Percentiles rank a stretch among this genome's conserved stretches.
Evolutionary conservation across 306 rosid genomes (phyloP).

Genomic region (Gillenia trifoliata): DNA sequence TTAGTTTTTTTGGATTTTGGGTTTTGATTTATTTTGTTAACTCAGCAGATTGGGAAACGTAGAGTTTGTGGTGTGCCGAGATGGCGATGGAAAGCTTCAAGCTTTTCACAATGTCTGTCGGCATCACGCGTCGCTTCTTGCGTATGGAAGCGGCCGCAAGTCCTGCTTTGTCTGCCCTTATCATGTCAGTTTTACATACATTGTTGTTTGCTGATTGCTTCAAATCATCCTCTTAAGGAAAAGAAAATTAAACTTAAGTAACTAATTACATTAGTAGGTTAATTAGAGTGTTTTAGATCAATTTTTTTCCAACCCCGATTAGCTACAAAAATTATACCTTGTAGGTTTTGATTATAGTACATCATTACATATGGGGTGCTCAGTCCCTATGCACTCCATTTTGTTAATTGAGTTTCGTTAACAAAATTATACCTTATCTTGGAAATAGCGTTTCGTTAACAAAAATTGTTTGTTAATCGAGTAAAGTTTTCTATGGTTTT

Average conservation of each 20-base stretch:
- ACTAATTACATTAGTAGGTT: background rate
- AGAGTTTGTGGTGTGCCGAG: slow-evolving; percentile 80
- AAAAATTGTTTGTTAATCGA: background rate
- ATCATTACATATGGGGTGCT: background rate
- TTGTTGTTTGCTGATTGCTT: background rate
- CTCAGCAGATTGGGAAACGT: slow-evolving; percentile 61
- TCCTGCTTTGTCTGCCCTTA: slow-evolving; percentile 95
- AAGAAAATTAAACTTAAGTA: too few species aligned
- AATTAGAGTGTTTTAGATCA: background rate
- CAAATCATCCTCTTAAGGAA: too few species aligned
- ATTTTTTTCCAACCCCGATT: background rate
- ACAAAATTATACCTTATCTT: too few species aligned
- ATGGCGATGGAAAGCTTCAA: slow-evolving; percentile 44
- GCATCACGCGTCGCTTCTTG: slow-evolving; percentile 82
- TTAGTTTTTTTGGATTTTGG: slow-evolving; percentile 3
- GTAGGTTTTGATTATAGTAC: background rate
- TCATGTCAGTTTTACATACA: slow-evolving; percentile 50
- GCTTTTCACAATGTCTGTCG: slow-evolving; percentile 93
- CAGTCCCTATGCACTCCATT: too few species aligned
- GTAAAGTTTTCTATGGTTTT: too few species aligned
- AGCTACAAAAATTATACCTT: background rate
- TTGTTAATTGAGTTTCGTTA: too few species aligned
- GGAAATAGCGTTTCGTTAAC: too few species aligned
- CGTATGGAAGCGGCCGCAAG: slow-evolving; percentile 66
- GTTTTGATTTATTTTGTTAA: background rate